Conservation (phyloP, 2,329 filamentous ascomycete genomes). For the Colletotrichum siamense region DNA sequence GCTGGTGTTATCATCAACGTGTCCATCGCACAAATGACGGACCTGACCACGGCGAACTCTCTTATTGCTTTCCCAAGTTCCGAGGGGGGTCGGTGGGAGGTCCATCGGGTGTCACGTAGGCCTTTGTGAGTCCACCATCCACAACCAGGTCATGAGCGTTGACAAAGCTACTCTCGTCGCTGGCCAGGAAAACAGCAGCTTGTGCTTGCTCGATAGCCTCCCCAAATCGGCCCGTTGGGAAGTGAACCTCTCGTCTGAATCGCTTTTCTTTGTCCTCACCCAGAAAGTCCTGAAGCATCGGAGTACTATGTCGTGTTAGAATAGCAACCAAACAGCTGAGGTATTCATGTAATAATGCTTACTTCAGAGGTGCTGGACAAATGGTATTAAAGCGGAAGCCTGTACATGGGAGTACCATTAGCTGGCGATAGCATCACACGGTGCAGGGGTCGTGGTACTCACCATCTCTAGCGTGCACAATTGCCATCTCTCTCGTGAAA, state of each 20-base stretch:
- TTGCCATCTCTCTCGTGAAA: constrained; percentile 87
- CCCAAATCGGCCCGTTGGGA: constrained; percentile 86
- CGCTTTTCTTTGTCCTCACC: constrained; percentile 86
- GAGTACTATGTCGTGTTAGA: constrained; percentile 66
- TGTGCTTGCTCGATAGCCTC: constrained; percentile 92
- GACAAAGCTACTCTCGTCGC: constrained; percentile 87
- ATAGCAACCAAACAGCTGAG: too few relatives aligned
- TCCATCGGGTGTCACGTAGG: constrained; percentile 77
- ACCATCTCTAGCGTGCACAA: constrained; percentile 83
- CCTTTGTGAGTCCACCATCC: constrained; percentile 94
- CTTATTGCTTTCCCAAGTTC: background rate
- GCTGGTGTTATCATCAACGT: background rate
- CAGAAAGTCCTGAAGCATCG: constrained; percentile 90
- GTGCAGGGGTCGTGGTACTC: too few relatives aligned
- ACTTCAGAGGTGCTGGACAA: constrained; percentile 79
- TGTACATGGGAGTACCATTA: background rate
- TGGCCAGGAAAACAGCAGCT: constrained; percentile 85
- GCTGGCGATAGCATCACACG: background rate
- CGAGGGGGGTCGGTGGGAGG: constrained; percentile 37
- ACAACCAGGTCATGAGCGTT: constrained; percentile 94
- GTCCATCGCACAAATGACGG: background rate
- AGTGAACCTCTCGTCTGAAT: constrained; percentile 83
- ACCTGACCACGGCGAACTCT: rapidly evolving
- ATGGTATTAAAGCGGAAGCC: constrained; percentile 88
- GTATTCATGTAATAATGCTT: background rate